phyloP scores from a whole-genome alignment of 2,329 filamentous ascomycete species.

The Trichoderma atroviride region DNA sequence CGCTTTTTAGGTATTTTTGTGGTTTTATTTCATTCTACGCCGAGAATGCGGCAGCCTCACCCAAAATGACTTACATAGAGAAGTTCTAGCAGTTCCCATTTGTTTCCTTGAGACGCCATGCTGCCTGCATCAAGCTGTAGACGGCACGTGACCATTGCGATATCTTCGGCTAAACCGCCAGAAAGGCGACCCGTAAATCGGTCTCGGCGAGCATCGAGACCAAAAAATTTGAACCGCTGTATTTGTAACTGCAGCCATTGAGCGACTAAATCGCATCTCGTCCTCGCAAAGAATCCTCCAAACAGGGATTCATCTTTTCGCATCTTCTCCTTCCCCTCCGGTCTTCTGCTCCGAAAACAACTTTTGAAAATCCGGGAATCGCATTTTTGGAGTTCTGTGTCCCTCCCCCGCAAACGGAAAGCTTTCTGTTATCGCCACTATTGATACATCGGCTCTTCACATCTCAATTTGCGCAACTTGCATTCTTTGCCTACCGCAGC shows the following conservation, averaged over 20 bases:
- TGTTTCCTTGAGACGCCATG: background rate
- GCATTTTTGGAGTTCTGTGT: background rate
- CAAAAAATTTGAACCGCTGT: constrained; percentile 29
- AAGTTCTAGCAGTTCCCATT: background rate
- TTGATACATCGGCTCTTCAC: background rate
- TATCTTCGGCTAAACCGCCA: constrained; percentile 28
- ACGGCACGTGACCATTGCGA: constrained; percentile 27
- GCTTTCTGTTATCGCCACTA: constrained; percentile 8
- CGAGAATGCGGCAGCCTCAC: background rate
- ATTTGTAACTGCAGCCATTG: constrained; percentile 21
- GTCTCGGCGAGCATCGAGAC: constrained; percentile 9
- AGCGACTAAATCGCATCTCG: constrained; percentile 13
- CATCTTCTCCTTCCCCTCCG: background rate
- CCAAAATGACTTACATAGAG: background rate
- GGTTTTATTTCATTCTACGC: background rate
- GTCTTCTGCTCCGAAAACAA: background rate
- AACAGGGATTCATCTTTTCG: background rate
- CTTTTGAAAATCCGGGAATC: background rate
- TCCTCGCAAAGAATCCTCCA: background rate
- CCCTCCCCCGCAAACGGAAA: constrained; percentile 10
- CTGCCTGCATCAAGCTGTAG: background rate
- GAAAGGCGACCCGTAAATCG: constrained; percentile 14
- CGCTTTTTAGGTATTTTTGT: background rate
- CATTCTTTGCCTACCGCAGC: background rate
- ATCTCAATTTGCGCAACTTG: background rate